These are phyloP conservation scores for Trichoderma gamsii DNA, from an alignment of 495 filamentous ascomycete species.

Conservation along the genomic window DNA sequence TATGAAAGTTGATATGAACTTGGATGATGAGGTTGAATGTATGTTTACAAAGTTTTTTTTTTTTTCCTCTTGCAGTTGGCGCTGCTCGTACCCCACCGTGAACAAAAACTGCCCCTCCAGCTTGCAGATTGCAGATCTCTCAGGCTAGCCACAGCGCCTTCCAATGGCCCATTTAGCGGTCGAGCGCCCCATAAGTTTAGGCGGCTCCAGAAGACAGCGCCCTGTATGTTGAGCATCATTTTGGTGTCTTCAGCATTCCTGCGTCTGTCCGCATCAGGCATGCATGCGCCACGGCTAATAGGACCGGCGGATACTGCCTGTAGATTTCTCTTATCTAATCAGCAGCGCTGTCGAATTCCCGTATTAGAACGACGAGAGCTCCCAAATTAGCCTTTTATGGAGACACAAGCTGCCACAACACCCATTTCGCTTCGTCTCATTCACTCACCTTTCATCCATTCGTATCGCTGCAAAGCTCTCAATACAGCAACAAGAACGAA, in stretches of 20 bases:
- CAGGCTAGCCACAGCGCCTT: not conserved
- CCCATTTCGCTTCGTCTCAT: not conserved
- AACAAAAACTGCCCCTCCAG: not conserved
- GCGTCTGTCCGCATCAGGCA: no score
- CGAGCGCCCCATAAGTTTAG: not conserved
- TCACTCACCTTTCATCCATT: no score
- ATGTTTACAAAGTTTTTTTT: not conserved
- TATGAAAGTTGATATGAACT: not conserved
- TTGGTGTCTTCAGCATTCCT: not conserved
- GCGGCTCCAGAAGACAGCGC: not conserved
- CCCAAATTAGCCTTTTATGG: not conserved
- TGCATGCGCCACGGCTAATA: not conserved
- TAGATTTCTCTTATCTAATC: not conserved
- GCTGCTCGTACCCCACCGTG: conserved; percentile 17
- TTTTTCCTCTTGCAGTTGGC: not conserved
- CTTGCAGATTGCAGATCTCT: not conserved
- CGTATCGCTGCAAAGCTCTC: not conserved
- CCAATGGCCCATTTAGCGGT: not conserved
- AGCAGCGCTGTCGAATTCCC: not conserved
- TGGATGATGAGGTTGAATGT: not conserved
- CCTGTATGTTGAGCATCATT: not conserved
- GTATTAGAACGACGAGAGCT: not conserved
- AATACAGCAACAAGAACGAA: not conserved
- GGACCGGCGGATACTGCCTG: not conserved
- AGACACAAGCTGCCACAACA: conserved; percentile 10